Conservation (phyloP, 768 basidiomycete genomes). For the Amanita phalloides region DNA sequence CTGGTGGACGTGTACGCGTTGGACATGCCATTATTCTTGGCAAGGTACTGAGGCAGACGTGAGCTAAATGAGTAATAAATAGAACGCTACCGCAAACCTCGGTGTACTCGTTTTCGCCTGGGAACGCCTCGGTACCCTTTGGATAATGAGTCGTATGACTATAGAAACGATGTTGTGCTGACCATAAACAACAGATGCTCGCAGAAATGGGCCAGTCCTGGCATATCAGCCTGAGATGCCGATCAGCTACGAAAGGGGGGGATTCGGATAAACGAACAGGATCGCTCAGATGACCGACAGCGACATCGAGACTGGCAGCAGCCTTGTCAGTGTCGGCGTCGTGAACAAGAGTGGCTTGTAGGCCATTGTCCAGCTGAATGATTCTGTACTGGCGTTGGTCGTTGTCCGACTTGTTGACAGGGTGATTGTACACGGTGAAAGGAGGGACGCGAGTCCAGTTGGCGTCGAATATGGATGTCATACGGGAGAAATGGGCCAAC, state of each 20-base stretch:
- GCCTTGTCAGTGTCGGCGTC: slow-evolving; percentile 88
- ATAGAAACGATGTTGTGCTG: slow-evolving; percentile 14
- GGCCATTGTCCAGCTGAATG: slow-evolving; percentile 78
- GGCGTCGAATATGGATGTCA: slow-evolving; percentile 13
- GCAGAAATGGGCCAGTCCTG: slow-evolving; percentile 89
- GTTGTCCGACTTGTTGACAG: slow-evolving; percentile 60
- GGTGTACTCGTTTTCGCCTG: slow-evolving; percentile 90
- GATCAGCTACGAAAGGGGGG: slow-evolving; percentile 1
- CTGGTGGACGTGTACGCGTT: slow-evolving; percentile 92
- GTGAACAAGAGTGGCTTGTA: slow-evolving; percentile 78
- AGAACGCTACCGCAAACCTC: slow-evolving; percentile 35
- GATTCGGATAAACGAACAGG: slow-evolving; percentile 47
- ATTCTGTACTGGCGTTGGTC: slow-evolving; percentile 77
- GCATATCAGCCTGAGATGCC: slow-evolving; percentile 63
- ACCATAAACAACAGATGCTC: slow-evolving; percentile 97
- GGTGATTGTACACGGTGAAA: slow-evolving; percentile 44
- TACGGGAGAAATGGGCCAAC: background rate
- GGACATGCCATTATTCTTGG: slow-evolving; percentile 74
- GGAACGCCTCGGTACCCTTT: slow-evolving; percentile 76
- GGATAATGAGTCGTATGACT: slow-evolving; percentile 1
- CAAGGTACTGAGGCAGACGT: slow-evolving; percentile 41
- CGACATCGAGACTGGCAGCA: slow-evolving; percentile 89
- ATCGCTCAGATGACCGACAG: slow-evolving; percentile 88
- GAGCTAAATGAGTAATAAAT: slow-evolving; percentile 5
- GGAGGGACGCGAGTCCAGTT: slow-evolving; percentile 32